Conservation (phyloP, 1,284 basidiomycete genomes). For the Puccinia horiana region DNA sequence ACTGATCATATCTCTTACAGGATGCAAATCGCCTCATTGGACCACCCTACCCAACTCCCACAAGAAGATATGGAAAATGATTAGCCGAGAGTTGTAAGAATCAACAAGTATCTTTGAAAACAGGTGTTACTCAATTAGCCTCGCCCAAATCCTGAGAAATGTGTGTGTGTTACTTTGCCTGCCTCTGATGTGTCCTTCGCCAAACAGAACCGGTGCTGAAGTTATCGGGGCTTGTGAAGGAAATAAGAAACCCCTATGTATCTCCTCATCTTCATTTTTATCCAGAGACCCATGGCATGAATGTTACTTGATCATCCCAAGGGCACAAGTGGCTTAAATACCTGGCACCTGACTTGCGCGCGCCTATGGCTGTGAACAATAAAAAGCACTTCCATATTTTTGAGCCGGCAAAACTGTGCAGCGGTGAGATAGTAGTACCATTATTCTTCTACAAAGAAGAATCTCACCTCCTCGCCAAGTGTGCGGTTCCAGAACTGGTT, state of each 20-base stretch:
- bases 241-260: neutral
- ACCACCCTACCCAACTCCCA: neutral
- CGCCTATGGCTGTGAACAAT: neutral
- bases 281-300: neutral
- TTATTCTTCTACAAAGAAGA: conserved; percentile 9
- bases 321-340: too few species aligned
- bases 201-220: too few species aligned
- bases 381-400: neutral
- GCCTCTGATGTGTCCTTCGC: too few species aligned
- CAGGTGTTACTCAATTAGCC: neutral
- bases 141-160: neutral
- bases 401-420: neutral
- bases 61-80: neutral
- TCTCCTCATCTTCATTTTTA: too few species aligned
- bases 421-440: neutral
- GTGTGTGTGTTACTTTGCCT: too few species aligned
- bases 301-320: neutral
- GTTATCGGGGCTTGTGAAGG: too few species aligned
- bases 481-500: neutral
- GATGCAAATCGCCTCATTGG: neutral
- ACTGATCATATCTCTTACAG: neutral
- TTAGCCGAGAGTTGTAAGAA: neutral
- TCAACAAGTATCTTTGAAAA: neutral
- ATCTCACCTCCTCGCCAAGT: neutral
- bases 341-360: neutral